Base-by-base conservation (phyloP, 805 yeast species). In the Blastobotrys americana region DNA sequence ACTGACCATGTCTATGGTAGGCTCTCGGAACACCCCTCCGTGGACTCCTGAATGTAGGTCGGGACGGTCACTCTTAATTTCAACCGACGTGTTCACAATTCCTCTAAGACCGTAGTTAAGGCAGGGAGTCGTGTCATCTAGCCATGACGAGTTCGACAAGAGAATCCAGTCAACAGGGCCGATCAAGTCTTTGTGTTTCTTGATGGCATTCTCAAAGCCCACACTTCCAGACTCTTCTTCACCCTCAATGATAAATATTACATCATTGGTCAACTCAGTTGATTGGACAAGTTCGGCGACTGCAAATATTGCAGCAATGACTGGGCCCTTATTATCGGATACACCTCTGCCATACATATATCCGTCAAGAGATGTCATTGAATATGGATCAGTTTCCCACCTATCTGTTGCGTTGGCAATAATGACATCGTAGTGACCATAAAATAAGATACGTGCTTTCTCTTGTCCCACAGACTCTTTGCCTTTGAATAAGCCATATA, bases 1-100 rank as follows among this genome's bases (percentile, higher is more conserved):
- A 43, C 80, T 82, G 34, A 89, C 73, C 62, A 90, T 64, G 58
- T 90, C 97, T 67, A 85, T 77, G 0, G 94, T 80, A 2, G 98
- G 97, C 55, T 90, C 98, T 46, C 83, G 73, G 49, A 78, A 76
- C 5, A 83, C 80, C 47, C 97, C 97, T 42, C 98, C 98, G 65
- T 88, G 94, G 6, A 93, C 93, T 50, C 98, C 98, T 0, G 97
- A 86, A 60, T 93, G 98, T 47, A 95, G 69, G 61, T 93, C 97
- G 1, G 94, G 95, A 47, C 73, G 73, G 51, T 81, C 89, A 42
- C 88, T 78, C 46, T 70, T 68, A 8, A 93, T 71, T 28, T 77
- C 77, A 2, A 93, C 74, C n/a, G 79, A 70, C 1, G 86, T 82
- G 63, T 88, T 84, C 19, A 93, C 71, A 1, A 89, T 90, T 41